Evolutionary conservation across 192 early-diverging fungal genomes (phyloP).

Genomic region (Obelidium mucronatum): DNA sequence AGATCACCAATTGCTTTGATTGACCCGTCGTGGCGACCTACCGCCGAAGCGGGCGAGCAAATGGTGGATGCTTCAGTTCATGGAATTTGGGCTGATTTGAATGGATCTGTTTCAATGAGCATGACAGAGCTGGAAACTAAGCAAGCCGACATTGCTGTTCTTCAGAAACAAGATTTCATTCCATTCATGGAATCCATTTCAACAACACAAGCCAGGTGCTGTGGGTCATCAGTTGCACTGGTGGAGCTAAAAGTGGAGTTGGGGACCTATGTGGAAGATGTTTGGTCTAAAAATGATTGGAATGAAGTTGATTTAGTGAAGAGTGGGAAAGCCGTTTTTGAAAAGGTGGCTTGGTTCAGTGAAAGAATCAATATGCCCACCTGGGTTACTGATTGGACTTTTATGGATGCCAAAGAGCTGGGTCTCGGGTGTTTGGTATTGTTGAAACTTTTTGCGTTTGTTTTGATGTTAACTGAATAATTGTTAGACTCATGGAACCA

Average conservation of each 20-base stretch:
- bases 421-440: conserved; percentile 8
- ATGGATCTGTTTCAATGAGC: not conserved
- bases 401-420: conserved; percentile 28
- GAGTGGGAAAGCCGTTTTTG: conserved; percentile 43
- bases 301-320: conserved; percentile 43
- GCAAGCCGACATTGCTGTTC: not conserved
- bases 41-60: conserved; percentile 27
- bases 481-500: conserved; percentile 9
- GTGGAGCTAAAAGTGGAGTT: conserved; percentile 34
- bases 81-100: conserved; percentile 14
- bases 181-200: not conserved
- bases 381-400: conserved; percentile 46
- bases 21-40: conserved; percentile 48
- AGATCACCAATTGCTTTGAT: conserved; percentile 38
- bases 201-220: not conserved
- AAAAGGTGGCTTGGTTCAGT: conserved; percentile 53
- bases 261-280: conserved; percentile 23
- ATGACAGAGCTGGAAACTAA: not conserved
- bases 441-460: not conserved
- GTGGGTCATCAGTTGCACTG: conserved; percentile 9
- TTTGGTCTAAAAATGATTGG: conserved; percentile 46
- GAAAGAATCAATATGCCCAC: conserved; percentile 38
- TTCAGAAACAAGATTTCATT: not conserved
- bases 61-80: conserved; percentile 22
- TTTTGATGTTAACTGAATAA: not conserved